Evolutionary conservation across 495 filamentous ascomycete species (phyloP), one percentile per base, ranked within the genome.

Genomic region (Tuber borchii): DNA sequence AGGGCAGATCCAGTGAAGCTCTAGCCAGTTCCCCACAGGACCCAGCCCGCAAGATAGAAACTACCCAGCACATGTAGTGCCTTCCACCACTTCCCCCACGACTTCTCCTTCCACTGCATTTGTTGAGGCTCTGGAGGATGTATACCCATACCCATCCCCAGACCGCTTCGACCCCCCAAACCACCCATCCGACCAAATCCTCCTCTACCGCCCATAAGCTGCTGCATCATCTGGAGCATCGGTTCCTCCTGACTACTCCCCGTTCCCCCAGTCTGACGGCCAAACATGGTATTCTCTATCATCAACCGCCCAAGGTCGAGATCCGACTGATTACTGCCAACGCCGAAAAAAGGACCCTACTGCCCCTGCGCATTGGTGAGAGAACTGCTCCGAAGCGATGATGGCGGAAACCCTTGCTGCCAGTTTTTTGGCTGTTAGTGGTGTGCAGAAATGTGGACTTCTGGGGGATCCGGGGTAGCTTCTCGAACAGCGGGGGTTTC

Each of bases 401-500:
- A 48, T 12, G 73, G 34, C 31, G 68, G 48, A 40, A 40, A 26
- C 6, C 43, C 40, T 22, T 73, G 78, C 17, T 79, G 78, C 46
- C 78, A 76, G 16, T 73, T 20, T 56, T 72, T 74, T 78, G 82
- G 85, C 61, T 79, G 83, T 80, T 83, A 90, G 86, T 88, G 85
- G 81, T 91, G 88, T 85, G 87, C 79, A 83, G 88, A 90, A 79
- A 93, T 92, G 82, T 93, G 91, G 40, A 92, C 87, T 82, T 93
- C 91, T 10, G 91, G 90, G 2, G 92, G 92, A 79, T 94, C 92
- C 37, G 76, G 71, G 71, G 81, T 82, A 78, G 75, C 65, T 44
- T 80, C 39, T 20, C 77, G 77, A 39, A 39, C 45, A 7, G 75
- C 73, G 26, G 78, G 39, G 26, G 22, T 68, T 37, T 48, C 65